Evolutionary conservation across 495 filamentous ascomycete genomes (phyloP), one percentile per base, ranked within the genome.

Genomic region (Parachaetomium inaequale): DNA sequence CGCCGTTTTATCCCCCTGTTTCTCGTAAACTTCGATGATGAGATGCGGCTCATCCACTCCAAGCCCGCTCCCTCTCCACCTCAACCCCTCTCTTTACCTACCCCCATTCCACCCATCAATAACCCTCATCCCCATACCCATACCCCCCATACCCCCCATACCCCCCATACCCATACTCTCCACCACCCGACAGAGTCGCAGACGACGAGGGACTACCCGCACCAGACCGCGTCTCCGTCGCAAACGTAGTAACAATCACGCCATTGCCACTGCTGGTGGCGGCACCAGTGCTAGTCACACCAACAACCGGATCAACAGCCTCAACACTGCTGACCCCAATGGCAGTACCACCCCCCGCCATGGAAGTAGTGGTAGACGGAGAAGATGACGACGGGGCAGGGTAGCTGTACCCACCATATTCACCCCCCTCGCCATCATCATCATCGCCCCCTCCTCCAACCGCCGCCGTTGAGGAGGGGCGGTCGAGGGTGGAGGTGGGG

Each of bases 351-450:
- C n/a, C n/a, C n/a, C n/a, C n/a, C n/a, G n/a, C n/a, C n/a, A n/a
- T n/a, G 17, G 6, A 14, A 31, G 36, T 23, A 21, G 4, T 45
- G 17, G 11, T 45, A 0, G 55, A n/a, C 5, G n/a, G 11, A 14
- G 58, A 34, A 12, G 28, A 26, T 7, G 40, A 8, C 0, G 43
- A 12, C 3, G 45, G 42, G 25, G 36, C 4, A 3, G 53, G 21
- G 42, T 52, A 63, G 14, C 23, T 57, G 36, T 63, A 63, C 32
- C 60, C 51, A 21, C 60, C 60, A 25, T 63, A 63, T 0, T 21
- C 15, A 11, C 19, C 45, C 21, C 46, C 23, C 3, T 14, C 23
- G n/a, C n/a, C 32, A 3, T n/a, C n/a, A n/a, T n/a, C n/a, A n/a
- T n/a, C n/a, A n/a, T n/a, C n/a, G n/a, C n/a, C n/a, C n/a, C n/a